These are phyloP conservation scores for Aotearoamyces nothofagi DNA, from an alignment of 2,329 filamentous ascomycete species.

Conservation along the genomic window DNA sequence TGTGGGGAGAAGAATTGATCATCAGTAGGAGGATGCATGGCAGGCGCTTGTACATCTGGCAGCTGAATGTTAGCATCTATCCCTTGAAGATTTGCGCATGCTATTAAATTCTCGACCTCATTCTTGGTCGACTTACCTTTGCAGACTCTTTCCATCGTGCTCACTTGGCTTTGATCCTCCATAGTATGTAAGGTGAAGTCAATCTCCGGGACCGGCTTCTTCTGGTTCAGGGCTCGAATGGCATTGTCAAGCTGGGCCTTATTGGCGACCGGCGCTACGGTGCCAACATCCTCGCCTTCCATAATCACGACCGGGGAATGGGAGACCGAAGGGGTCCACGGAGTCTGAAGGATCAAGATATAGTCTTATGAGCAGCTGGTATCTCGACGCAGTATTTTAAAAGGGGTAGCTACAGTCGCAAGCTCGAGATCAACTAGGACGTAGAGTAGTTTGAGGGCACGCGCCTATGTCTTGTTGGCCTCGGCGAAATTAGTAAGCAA, in stretches of 20 bases:
- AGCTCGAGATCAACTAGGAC: no score
- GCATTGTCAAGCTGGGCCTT: conserved; percentile 64
- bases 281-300: conserved; percentile 17
- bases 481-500: no score
- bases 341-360: not conserved
- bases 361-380: not conserved
- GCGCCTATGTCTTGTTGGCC: no score
- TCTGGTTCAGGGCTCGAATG: conserved; percentile 81
- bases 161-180: conserved; percentile 94
- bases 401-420: no score
- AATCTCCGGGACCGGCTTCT: conserved; percentile 93
- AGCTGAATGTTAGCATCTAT: conserved; percentile 3
- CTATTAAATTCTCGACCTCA: no score
- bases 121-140: no score
- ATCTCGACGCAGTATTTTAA: no score
- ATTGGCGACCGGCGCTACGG: conserved; percentile 8
- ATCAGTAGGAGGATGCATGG: conserved; percentile 81
- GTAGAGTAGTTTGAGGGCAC: no score
- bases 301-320: conserved; percentile 8
- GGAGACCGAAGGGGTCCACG: not conserved
- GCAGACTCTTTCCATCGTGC: conserved; percentile 88
- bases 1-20: conserved; percentile 88
- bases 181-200: conserved; percentile 97
- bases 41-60: conserved; percentile 96
- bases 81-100: no score